These are phyloP conservation scores for Geotrichum aggregatum DNA, from an alignment of 1,139 yeast genomes.

Conservation along the genomic window DNA sequence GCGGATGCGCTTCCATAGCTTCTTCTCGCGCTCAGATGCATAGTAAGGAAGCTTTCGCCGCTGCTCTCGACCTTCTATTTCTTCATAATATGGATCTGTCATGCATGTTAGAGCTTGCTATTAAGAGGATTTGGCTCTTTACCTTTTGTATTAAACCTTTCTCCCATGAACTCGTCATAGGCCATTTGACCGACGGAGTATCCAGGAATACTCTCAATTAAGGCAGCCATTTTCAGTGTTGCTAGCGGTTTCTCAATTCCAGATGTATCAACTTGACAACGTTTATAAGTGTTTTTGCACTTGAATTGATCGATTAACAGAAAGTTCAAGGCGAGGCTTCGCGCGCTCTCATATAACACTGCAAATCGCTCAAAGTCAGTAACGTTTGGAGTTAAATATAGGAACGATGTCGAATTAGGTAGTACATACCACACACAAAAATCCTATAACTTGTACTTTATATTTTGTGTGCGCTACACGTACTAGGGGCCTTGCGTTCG, in stretches of 20 bases:
- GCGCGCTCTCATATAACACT: too few relatives aligned
- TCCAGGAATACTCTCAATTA: slow-evolving; percentile 56
- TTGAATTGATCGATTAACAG: too few relatives aligned
- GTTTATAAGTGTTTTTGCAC: too few relatives aligned
- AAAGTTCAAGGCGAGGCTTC: too few relatives aligned
- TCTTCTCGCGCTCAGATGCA: slow-evolving; percentile 58
- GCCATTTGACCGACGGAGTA: slow-evolving; percentile 51
- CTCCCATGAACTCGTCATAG: slow-evolving; percentile 64
- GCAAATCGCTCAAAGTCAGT: too few relatives aligned
- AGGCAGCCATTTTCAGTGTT: slow-evolving; percentile 7
- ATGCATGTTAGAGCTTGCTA: background rate
- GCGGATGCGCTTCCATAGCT: slow-evolving; percentile 69
- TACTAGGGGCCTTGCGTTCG: background rate
- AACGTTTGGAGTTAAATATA: too few relatives aligned
- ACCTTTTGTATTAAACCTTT: slow-evolving; percentile 51
- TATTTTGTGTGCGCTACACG: too few relatives aligned
- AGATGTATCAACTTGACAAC: too few relatives aligned
- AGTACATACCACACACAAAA: too few relatives aligned
- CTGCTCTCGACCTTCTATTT: slow-evolving; percentile 47
- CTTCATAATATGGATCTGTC: slow-evolving; percentile 65
- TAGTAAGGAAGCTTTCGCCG: slow-evolving; percentile 57
- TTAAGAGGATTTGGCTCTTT: slow-evolving; percentile 11
- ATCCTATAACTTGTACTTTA: too few relatives aligned
- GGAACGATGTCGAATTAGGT: too few relatives aligned
- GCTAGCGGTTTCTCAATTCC: background rate